phyloP scores from a whole-genome alignment of 2,329 filamentous ascomycete genomes.

The Pyrenochaeta sp. region DNA sequence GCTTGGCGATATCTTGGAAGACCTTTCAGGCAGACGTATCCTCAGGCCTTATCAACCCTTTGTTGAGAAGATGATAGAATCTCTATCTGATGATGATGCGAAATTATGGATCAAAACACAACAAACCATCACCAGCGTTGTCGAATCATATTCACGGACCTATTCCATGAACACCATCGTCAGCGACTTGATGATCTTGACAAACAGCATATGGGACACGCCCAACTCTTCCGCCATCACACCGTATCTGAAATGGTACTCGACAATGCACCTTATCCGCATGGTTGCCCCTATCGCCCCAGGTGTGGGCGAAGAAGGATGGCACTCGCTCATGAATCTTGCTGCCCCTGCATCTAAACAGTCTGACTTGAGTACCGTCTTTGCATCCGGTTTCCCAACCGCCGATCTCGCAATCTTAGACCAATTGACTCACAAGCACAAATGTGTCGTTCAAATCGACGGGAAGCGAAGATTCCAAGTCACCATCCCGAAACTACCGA shows the following conservation, averaged over 20 bases:
- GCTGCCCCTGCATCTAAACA: constrained; percentile 56
- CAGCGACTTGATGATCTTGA: constrained; percentile 82
- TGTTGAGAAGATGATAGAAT: too few species aligned
- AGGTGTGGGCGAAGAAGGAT: constrained; percentile 82
- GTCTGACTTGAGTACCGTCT: too few species aligned
- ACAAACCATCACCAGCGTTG: constrained; percentile 71
- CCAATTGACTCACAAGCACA: constrained; percentile 60
- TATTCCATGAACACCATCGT: constrained; percentile 84
- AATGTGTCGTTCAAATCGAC: constrained; percentile 77
- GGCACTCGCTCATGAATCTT: constrained; percentile 62
- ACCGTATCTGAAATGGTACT: constrained; percentile 57
- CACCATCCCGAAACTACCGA: constrained; percentile 65
- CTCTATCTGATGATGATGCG: constrained; percentile 41
- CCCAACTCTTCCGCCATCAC: constrained; percentile 43
- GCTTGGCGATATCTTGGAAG: constrained; percentile 26
- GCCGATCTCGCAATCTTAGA: constrained; percentile 58
- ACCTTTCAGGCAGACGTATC: constrained; percentile 11
- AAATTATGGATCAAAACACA: constrained; percentile 72
- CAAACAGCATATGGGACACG: constrained; percentile 63
- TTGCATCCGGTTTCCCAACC: constrained; percentile 64
- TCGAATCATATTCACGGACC: constrained; percentile 71
- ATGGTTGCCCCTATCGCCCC: constrained; percentile 83
- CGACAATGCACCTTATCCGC: constrained; percentile 66
- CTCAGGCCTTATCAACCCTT: constrained; percentile 1
- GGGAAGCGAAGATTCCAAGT: constrained; percentile 76